Base-by-base conservation (phyloP, 805 yeast genomes). In the Pichia deserticola region DNA sequence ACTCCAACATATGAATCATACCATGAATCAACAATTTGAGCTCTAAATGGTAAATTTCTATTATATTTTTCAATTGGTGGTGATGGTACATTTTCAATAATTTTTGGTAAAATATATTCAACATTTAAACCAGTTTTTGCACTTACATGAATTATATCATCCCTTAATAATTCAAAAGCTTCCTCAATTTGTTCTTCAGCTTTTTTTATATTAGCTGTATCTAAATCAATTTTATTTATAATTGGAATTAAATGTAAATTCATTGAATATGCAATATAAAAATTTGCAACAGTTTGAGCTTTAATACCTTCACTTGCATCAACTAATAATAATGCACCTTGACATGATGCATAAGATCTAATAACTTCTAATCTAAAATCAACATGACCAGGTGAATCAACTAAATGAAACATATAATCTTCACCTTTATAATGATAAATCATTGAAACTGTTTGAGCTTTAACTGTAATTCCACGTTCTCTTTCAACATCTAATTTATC, bases 201-300 rank as follows among this genome's bases (percentile, higher is more conserved):
- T 48, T 79, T 71, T 1, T 84, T 83, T 1, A 89, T 81, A 62
- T 92, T 89, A 0, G 97, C 97, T 36, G 82, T 86, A 53, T 85
- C 93, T 48, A 92, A 69, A 67, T 92, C 99, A 44, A 92, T 85
- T 61, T 92, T 92, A 69, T 92, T 92, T 45, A 92, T 86, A 15
- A 92, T 88, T 0, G 99, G 98, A 1, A 92, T 75, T 55, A 92
- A 70, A 56, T 82, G 81, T 54, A 93, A 75, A 9, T 84, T 86
- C 81, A 89, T 77, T 50, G 92, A 84, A 61, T 86, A 85, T 0
- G 98, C 99, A 49, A 92, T 72, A 60, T 84, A 88, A 67, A 87
- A 92, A 65, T 93, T 92, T 28, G 99, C 97, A n/a, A 92, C 97
- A 0, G 99, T 93, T 65, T 92, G 99, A 0, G 98, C 98, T 65